Conservation (phyloP, 305 asterid species). For the Withania somnifera region DNA sequence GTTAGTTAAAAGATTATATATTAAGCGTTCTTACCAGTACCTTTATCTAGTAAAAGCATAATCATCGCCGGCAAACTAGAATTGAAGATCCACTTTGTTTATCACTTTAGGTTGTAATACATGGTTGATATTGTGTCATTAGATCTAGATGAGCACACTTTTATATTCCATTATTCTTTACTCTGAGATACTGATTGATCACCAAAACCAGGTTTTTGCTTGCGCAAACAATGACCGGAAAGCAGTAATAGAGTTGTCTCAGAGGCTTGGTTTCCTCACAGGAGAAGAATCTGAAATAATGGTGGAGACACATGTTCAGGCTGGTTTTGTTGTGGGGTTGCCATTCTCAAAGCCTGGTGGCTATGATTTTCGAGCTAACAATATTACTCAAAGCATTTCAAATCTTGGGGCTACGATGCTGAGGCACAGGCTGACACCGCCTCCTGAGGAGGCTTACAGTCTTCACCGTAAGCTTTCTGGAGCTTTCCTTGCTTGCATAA, state of each 20-base stretch:
- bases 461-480: conserved; percentile 98
- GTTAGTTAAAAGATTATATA: neutral
- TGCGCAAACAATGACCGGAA: conserved; percentile 74
- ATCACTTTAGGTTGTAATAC: neutral
- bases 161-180: neutral
- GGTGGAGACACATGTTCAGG: conserved; percentile 89
- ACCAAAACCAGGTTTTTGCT: conserved; percentile 59
- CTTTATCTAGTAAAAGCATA: neutral
- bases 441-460: conserved; percentile 96
- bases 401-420: conserved; percentile 86
- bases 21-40: neutral
- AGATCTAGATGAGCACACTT: neutral
- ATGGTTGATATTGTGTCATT: neutral
- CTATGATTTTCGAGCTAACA: conserved; percentile 71
- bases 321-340: conserved; percentile 86
- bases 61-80: neutral
- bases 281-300: conserved; percentile 82
- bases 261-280: conserved; percentile 82
- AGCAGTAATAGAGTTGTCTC: conserved; percentile 73
- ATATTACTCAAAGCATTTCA: conserved; percentile 67
- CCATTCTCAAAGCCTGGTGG: conserved; percentile 77
- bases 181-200: neutral
- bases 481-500: conserved; percentile 94
- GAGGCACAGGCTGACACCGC: conserved; percentile 86
- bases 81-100: neutral